Base-by-base conservation (phyloP, 108 stramenopile species). In the Cyclostephanos invisitatus region DNA sequence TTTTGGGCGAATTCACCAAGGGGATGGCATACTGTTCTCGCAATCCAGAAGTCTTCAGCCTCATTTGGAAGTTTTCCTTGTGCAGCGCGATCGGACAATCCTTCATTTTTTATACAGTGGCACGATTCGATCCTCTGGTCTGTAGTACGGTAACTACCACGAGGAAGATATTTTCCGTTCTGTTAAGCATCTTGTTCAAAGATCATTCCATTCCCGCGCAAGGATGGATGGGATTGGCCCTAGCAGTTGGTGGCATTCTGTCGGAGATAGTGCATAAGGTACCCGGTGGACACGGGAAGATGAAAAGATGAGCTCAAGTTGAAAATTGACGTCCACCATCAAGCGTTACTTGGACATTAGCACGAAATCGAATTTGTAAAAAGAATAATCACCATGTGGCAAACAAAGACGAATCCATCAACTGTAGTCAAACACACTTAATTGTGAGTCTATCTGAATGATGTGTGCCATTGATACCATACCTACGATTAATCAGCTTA, bases 81-180 rank as follows among this genome's bases (percentile, higher is more conserved):
- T 92, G 93, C 77, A 88, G 87, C 20, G 96, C 96, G 0, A 64
- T 91, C 21, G 97, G 97, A 4, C 97, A 98, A 81, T 87, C 85
- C 64, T 97, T 97, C 80, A 96, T 98, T 75, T 98, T 95, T 82
- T 94, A 85, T 65, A 91, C 91, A 7, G 83, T 98, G 58, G 80
- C 87, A 29, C 53, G 82, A 59, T 97, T 97, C 71, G 96, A 95
- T 75, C 90, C 97, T 1, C 76, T 97, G 38, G 87, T 91, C 46
- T 93, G 91, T 75, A 89, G 94, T 24, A 98, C 97, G 5, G 85
- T 98, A 35, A 98, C 97, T 21, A 98, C 97, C 5, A 96, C 96
- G 11, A 85, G 97, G 62, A 98, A 98, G 74, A 95, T 98, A 61
- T 91, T 97, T 62, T 89, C 93, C 0, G 91, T 98, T 21, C 42